Evolutionary conservation across 805 yeast genomes (phyloP).

Genomic region (Brettanomyces bruxellensis): DNA sequence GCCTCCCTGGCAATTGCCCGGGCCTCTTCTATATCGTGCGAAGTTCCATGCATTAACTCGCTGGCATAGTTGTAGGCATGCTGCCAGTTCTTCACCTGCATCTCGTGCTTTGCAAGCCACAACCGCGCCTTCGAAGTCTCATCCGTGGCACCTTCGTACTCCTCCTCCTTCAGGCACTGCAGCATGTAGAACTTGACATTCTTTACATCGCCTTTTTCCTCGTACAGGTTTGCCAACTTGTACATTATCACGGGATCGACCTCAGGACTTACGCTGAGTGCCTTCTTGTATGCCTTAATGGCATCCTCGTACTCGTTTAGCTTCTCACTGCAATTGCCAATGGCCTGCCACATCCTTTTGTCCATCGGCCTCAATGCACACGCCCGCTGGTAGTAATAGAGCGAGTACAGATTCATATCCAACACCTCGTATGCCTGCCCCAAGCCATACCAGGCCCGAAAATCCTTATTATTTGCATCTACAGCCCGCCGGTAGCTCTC

Average conservation of each 20-base stretch:
- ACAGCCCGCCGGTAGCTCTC: slow-evolving; percentile 92
- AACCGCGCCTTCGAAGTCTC: slow-evolving; percentile 73
- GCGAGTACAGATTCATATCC: slow-evolving; percentile 88
- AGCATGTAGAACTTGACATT: slow-evolving; percentile 57
- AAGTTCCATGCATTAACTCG: slow-evolving; percentile 62
- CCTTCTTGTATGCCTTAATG: slow-evolving; percentile 72
- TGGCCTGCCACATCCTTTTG: slow-evolving; percentile 92
- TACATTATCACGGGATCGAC: slow-evolving; percentile 48
- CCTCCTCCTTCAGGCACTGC: slow-evolving; percentile 56
- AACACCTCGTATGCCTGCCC: slow-evolving; percentile 97
- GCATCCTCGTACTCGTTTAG: slow-evolving; percentile 65
- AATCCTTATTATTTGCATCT: slow-evolving; percentile 81
- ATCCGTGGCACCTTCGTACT: slow-evolving; percentile 56
- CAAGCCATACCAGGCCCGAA: slow-evolving; percentile 95
- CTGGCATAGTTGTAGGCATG: slow-evolving; percentile 67
- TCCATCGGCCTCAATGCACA: slow-evolving; percentile 83
- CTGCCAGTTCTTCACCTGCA: slow-evolving; percentile 46
- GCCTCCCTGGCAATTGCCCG: slow-evolving; percentile 76
- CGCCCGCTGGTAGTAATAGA: slow-evolving; percentile 88
- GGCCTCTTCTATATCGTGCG: slow-evolving; percentile 85
- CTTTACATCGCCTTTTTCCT: slow-evolving; percentile 40
- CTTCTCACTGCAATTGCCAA: slow-evolving; percentile 83
- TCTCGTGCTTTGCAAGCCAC: slow-evolving; percentile 75
- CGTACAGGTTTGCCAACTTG: slow-evolving; percentile 62
- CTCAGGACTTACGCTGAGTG: slow-evolving; percentile 43